phyloP scores from a whole-genome alignment of 2,329 filamentous ascomycete genomes.

The Fusarium camptoceras region DNA sequence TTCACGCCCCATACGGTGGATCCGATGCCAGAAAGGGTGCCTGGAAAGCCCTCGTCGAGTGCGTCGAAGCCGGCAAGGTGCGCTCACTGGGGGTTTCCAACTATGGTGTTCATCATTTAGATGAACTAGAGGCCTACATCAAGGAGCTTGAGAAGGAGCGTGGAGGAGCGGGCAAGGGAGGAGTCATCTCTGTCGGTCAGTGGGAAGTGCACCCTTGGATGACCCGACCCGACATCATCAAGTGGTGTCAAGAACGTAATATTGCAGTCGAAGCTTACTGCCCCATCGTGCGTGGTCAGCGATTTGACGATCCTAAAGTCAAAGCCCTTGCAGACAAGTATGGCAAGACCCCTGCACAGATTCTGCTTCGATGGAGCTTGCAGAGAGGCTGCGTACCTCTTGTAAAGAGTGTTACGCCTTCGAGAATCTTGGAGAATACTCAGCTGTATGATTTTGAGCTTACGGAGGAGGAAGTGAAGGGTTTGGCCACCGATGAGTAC shows the following conservation, averaged over 20 bases:
- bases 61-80: conserved; percentile 70
- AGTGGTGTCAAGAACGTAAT: conserved; percentile 76
- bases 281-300: conserved; percentile 73
- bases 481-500: conserved; percentile 64
- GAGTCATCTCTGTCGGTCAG: conserved; percentile 84
- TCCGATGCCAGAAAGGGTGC: conserved; percentile 66
- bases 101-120: conserved; percentile 72
- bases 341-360: conserved; percentile 78
- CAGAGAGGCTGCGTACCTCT: conserved; percentile 81
- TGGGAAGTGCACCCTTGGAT: conserved; percentile 94
- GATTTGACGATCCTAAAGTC: conserved; percentile 75
- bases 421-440: conserved; percentile 74
- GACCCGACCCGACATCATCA: conserved; percentile 79
- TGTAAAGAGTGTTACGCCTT: conserved; percentile 78
- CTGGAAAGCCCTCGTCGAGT: conserved; percentile 73
- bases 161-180: conserved; percentile 72
- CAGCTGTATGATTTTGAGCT: conserved; percentile 67
- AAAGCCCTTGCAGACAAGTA: conserved; percentile 76
- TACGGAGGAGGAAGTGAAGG: conserved; percentile 63
- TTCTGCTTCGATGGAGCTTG: conserved; percentile 83
- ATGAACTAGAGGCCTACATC: conserved; percentile 70
- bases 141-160: conserved; percentile 70
- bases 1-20: conserved; percentile 72
- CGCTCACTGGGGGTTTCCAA: conserved; percentile 73
- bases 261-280: conserved; percentile 73